Percentiles rank a stretch among this genome's conserved stretches.
phyloP scores from a whole-genome alignment of 176 grass and related monocot genomes.

The Triticum monococcum region DNA sequence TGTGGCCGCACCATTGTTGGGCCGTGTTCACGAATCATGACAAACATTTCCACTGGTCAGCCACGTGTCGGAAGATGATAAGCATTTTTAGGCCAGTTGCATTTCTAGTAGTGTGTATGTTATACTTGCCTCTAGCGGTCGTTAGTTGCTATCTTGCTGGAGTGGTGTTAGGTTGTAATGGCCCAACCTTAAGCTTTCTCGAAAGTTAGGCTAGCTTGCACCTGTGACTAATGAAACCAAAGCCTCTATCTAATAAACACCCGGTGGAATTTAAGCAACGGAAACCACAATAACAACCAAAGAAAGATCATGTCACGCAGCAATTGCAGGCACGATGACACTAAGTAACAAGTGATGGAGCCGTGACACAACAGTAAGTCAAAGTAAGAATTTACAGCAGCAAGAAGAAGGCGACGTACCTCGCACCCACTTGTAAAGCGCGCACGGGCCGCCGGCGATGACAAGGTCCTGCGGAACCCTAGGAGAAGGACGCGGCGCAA shows the following conservation, averaged over 20 bases:
- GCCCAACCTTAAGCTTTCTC: neutral
- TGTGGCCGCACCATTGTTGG: no score
- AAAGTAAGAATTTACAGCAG: neutral
- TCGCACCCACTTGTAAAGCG: slow-evolving; percentile 91
- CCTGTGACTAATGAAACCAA: neutral
- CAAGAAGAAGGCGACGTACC: slow-evolving; percentile 41
- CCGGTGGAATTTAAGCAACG: neutral
- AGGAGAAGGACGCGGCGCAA: neutral
- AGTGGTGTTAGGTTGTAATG: no score
- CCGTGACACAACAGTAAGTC: neutral
- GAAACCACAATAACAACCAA: neutral
- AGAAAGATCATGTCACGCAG: neutral
- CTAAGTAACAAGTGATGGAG: neutral
- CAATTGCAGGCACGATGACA: neutral
- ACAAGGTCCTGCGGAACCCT: slow-evolving; percentile 87
- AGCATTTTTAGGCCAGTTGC: no score
- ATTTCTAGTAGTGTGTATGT: no score
- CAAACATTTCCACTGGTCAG: no score
- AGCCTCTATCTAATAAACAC: slow-evolving; percentile 7
- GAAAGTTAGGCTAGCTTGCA: neutral
- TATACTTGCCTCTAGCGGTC: no score
- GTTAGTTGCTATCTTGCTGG: no score
- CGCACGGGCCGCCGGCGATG: slow-evolving; percentile 67
- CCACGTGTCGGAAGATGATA: no score
- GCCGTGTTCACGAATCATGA: no score